Base-by-base conservation (phyloP, 768 basidiomycete species). In the Macrolepiota fuliginosa region DNA sequence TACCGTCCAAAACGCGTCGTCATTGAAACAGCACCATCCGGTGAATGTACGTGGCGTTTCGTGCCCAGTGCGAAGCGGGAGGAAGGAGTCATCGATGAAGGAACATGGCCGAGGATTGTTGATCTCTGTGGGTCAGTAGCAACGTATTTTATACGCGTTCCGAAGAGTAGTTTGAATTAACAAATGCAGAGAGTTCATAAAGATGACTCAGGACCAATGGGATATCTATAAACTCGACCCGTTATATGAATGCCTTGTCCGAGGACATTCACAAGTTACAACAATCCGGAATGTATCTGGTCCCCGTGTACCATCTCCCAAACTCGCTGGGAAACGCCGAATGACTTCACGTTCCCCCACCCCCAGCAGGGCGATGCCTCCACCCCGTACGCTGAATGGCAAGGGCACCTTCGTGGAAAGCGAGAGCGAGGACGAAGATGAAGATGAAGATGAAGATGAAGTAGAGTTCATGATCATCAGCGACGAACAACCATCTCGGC, bases 191-290 rank as follows among this genome's bases (percentile, higher is more conserved):
- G 74, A 82, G 72, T 69, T 71, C 0, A 72, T 82, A 56, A 70
- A 81, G 61, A 82, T 82, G 68, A 81, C 83, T 19, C 88, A 89
- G 69, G 89, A 92, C 37, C 90, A 92, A 70, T 93, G 91, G 91
- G 91, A 93, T 63, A 86, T 92, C 29, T 88, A 92, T 74, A 92
- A 92, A 69, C 79, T 93, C 7, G 91, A 93, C 68, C 85, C 88
- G 2, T 71, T 73, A n/a, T 92, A 92, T 65, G 81, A 83, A 24
- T 93, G 91, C 68, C 72, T 75, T 61, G 84, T 91, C 9, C 80
- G 74, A 35, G 70, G 70, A 36, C 72, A 74, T 56, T 80, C 83
- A 9, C 71, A 75, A 3, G 52, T 76, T 17, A 70, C 76, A 1
- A 68, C 68, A 3, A 79, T 84, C 39, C 70, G 72, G 12, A 35